Evolutionary conservation across 805 yeast genomes (phyloP).

Genomic region (Komagataella kurtzmanii): DNA sequence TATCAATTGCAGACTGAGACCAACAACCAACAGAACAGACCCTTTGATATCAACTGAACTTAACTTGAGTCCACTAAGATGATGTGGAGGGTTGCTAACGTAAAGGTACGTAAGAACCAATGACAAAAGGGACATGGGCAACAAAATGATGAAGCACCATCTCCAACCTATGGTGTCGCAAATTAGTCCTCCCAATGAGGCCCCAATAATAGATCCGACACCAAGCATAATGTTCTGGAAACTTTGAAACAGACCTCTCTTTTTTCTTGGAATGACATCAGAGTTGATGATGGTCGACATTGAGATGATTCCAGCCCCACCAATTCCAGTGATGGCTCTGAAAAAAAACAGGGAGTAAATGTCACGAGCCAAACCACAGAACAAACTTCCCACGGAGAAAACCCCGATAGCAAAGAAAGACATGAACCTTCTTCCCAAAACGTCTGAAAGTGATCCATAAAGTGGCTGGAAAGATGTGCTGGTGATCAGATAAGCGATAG

Average conservation of each 20-base stretch:
- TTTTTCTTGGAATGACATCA: constrained; percentile 64
- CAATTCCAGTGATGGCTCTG: constrained; percentile 69
- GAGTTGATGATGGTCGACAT: constrained; percentile 63
- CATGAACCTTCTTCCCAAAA: constrained; percentile 33
- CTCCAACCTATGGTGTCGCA: constrained; percentile 56
- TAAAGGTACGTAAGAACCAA: constrained; percentile 14
- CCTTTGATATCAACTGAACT: constrained; percentile 21
- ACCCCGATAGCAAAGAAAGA: constrained; percentile 16
- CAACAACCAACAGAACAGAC: constrained; percentile 17
- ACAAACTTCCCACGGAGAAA: constrained; percentile 23
- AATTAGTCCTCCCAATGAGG: constrained; percentile 44
- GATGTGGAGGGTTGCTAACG: constrained; percentile 7
- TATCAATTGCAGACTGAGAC: constrained; percentile 17
- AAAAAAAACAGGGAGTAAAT: constrained; percentile 34
- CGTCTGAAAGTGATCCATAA: constrained; percentile 39
- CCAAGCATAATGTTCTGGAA: constrained; percentile 65
- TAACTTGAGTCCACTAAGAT: constrained; percentile 10
- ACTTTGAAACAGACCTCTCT: constrained; percentile 77
- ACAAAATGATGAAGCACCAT: constrained; percentile 37
- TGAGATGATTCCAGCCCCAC: constrained; percentile 78
- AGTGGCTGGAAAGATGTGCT: constrained; percentile 37
- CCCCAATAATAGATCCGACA: constrained; percentile 64
- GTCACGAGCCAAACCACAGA: constrained; percentile 27
- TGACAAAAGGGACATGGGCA: constrained; percentile 26
- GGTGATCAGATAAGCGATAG: constrained; percentile 25